phyloP scores from a whole-genome alignment of 2,329 filamentous ascomycete species.

The Byssochlamys sp. region DNA sequence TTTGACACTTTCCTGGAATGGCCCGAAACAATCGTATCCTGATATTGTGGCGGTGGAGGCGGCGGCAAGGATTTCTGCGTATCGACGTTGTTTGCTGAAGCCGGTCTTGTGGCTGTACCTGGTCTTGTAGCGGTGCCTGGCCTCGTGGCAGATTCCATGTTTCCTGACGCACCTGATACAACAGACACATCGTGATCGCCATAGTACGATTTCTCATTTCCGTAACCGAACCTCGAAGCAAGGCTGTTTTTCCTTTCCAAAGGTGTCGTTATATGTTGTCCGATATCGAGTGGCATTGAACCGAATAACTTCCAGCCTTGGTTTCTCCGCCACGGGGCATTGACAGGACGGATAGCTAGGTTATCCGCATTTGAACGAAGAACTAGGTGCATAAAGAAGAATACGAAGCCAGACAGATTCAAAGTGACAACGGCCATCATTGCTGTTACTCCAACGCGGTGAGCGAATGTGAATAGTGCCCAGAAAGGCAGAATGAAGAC shows the following conservation, averaged over 20 bases:
- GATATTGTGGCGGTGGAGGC: slow-evolving; percentile 3
- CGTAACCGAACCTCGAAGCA: background rate
- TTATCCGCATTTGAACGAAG: slow-evolving; percentile 13
- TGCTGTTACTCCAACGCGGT: slow-evolving; percentile 2
- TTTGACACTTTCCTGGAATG: slow-evolving; percentile 4
- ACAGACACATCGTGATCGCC: background rate
- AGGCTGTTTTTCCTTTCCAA: slow-evolving; percentile 6
- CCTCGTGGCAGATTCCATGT: background rate
- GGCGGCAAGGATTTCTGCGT: slow-evolving; percentile 7
- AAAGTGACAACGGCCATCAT: slow-evolving; percentile 15
- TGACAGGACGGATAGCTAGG: slow-evolving; percentile 5
- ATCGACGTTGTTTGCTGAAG: background rate
- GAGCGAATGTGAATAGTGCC: slow-evolving; percentile 4
- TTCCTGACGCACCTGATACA: background rate
- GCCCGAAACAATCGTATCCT: background rate
- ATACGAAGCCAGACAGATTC: slow-evolving; percentile 15
- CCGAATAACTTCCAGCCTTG: slow-evolving; percentile 7
- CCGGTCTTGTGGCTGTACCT: background rate
- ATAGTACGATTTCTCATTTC: background rate
- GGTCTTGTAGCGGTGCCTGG: background rate
- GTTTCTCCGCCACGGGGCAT: slow-evolving; percentile 2
- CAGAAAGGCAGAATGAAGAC: slow-evolving; percentile 15
- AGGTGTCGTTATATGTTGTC: slow-evolving; percentile 10
- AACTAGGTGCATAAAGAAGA: slow-evolving; percentile 14
- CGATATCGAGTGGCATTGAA: slow-evolving; percentile 7